A percentile compares a stretch with the other conserved stretches of the same genome.
Evolutionary conservation across 371 early-diverging fungal genomes (phyloP).

Genomic region (Haplosporangium sp.): DNA sequence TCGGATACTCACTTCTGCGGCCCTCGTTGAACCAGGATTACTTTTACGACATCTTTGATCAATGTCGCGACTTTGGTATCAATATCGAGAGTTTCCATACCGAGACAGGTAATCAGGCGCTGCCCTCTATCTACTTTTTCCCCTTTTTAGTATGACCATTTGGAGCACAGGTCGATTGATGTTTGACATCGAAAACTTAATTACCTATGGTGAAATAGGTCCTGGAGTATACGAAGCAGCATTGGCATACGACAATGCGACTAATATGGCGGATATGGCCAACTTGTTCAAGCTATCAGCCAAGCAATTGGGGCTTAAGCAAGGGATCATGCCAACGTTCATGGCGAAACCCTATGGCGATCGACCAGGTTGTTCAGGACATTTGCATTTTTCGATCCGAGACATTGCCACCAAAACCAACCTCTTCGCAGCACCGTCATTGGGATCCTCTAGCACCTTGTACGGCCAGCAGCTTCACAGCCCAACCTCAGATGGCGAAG

Average conservation of each 20-base stretch:
- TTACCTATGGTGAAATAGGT: conserved; percentile 51
- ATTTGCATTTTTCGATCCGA: conserved; percentile 81
- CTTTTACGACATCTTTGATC: conserved; percentile 78
- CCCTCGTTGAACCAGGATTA: conserved; percentile 77
- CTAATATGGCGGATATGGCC: conserved; percentile 80
- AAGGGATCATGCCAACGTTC: conserved; percentile 81
- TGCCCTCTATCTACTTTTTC: too few species aligned
- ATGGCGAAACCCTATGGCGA: conserved; percentile 87
- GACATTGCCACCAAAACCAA: conserved; percentile 61
- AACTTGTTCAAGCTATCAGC: conserved; percentile 82
- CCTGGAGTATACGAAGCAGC: conserved; percentile 92
- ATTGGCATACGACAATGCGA: conserved; percentile 70
- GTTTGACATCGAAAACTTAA: not conserved
- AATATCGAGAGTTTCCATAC: conserved; percentile 86
- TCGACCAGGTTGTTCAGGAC: conserved; percentile 87
- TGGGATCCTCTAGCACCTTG: not conserved
- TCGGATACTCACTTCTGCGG: conserved; percentile 85
- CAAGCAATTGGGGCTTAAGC: conserved; percentile 79
- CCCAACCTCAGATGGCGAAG: conserved; percentile 28
- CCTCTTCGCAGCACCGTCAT: conserved; percentile 60
- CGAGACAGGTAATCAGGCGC: conserved; percentile 69
- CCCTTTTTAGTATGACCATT: too few species aligned
- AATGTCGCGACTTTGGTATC: conserved; percentile 69
- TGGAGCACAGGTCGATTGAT: too few species aligned
- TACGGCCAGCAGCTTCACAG: conserved; percentile 23